Base-by-base conservation (phyloP, 2,329 filamentous ascomycete species). In the Aspergillus oerlinghausenensis region DNA sequence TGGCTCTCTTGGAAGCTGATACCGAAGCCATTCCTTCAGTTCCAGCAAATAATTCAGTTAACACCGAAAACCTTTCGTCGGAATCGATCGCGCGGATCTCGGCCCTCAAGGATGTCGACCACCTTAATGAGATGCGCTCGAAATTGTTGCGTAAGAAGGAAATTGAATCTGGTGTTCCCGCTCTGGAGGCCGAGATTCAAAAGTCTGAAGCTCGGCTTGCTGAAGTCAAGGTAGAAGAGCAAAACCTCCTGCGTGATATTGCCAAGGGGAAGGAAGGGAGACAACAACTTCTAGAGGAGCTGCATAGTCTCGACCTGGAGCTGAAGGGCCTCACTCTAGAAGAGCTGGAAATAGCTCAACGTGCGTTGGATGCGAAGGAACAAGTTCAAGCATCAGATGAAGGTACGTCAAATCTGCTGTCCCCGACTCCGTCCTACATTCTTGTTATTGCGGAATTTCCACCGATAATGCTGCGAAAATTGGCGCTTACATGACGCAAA, bases 241-340 rank as follows among this genome's bases (percentile, higher is more conserved):
- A 74, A 19, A 69, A 71, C 49, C 60, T 82, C 5, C 58, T 75
- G 10, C 71, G 71, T 29, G 78, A 83, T 58, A 77, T 82, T 52
- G 73, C 76, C 8, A 73, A 75, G 66, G 71, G 76, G 63, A 67
- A 73, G 70, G 60, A 72, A 69, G 65, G 73, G 63, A 64, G 76
- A 70, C 70, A 73, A 53, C 70, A 73, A 49, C 75, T 82, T 45
- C 66, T 77, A 4, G 70, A 75, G 32, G 80, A 83, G 61, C 69
- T 83, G n/a, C 75, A 79, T 57, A 68, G 67, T 51, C 70, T 83
- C 21, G 77, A 77, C 42, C 65, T 79, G 43, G 76, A 82, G 55
- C 78, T 79, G 1, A 73, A 78, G 52, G 77, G 77, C 3, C 73
- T 79, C 63, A 72, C 76, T 3, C 68, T 78, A 55, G 74, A 74